A percentile compares a stretch with the other conserved stretches of the same genome.
Evolutionary conservation across 2,329 filamentous ascomycete genomes (phyloP).

Genomic region (Fusarium acutatum): DNA sequence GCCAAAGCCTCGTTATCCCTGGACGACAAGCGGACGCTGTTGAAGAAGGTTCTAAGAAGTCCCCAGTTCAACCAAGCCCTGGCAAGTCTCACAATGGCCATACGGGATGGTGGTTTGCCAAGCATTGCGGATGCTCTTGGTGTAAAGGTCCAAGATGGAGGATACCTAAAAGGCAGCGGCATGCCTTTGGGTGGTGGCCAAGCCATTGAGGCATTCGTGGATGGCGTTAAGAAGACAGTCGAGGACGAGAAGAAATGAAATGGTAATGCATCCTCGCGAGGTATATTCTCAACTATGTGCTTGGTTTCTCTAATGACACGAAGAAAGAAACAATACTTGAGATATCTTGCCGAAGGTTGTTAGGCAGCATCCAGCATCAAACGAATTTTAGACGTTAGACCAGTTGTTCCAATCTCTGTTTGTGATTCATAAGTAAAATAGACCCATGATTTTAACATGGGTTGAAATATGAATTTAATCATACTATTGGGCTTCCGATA

Average conservation of each 20-base stretch:
- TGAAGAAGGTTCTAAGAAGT: slow-evolving; percentile 84
- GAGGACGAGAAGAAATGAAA: slow-evolving; percentile 59
- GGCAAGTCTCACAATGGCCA: slow-evolving; percentile 82
- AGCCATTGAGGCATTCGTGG: slow-evolving; percentile 89
- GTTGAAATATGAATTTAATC: neutral
- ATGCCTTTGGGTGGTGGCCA: slow-evolving; percentile 89
- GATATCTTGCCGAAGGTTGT: slow-evolving; percentile 15
- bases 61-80: slow-evolving; percentile 92
- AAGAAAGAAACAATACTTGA: neutral
- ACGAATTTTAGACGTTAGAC: neutral
- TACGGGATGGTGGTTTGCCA: slow-evolving; percentile 89
- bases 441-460: neutral
- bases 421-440: neutral
- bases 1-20: slow-evolving; percentile 78
- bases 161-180: slow-evolving; percentile 77
- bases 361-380: slow-evolving; percentile 9
- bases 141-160: slow-evolving; percentile 84
- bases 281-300: neutral
- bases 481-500: neutral
- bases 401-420: neutral
- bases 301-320: neutral
- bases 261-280: neutral
- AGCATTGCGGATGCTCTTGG: slow-evolving; percentile 87
- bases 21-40: slow-evolving; percentile 79
- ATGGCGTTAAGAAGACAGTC: slow-evolving; percentile 84